Base-by-base conservation (phyloP, 257 asterid species). In the Cordia subcordata region DNA sequence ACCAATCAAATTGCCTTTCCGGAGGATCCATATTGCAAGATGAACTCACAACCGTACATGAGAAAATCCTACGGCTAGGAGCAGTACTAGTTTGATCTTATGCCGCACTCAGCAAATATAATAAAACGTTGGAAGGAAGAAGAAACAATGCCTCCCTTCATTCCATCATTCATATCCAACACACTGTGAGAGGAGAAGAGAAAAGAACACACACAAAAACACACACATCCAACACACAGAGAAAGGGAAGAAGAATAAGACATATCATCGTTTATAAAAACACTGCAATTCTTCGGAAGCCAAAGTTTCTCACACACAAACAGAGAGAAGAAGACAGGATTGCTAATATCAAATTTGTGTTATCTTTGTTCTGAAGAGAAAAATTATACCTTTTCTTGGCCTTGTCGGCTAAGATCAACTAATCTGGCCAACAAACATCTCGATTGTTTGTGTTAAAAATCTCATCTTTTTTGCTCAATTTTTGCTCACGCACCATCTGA, bases 11-110 rank as follows among this genome's bases (percentile, higher is more conserved):
- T 27, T 11, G 3, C 16, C 20, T n/a, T n/a, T n/a, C 37, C 39
- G 19, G 19, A 55, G 10, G 50, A 27, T 38, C 9, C 63, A 15
- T 14, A 19, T 39, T 10, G 47, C 15, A 10, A 11, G 15, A 42
- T 42, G 15, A 42, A 42, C 10, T 42, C 47, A 42, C 47, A 59
- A 59, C 64, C 64, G 64, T 22, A 9, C 53, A 45, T 59, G 18
- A 57, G 23, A 3, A 4, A 12, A 59, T 59, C 64, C 64, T 18
- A 45, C 64, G 64, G 64, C 20, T 59, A 22, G 11, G 16, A 18
- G 8, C n/a, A 23, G 19, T 1, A 23, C 11, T 16, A 52, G 66
- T 37, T n/a, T 53, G 10, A 51, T 53, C 38, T n/a, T n/a, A 4
- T n/a, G 58, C 47, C 47, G 10, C 47, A 2, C 47, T 42, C 47